These are phyloP conservation scores for Lentinula aciculospora DNA, from an alignment of 768 basidiomycete species.

Conservation along the genomic window DNA sequence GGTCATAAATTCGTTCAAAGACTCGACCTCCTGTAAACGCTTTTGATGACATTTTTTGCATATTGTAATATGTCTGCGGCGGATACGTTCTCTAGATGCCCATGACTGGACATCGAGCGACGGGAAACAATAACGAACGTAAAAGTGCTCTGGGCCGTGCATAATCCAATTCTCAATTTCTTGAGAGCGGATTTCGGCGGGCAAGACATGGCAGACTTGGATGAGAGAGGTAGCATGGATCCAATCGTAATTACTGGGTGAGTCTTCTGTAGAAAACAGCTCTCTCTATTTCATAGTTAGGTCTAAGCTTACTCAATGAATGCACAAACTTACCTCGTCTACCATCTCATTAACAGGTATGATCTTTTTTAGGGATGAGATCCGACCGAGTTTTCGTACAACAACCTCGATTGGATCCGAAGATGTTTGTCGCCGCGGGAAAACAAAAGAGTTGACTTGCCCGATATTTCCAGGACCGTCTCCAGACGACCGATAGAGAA, in stretches of 20 bases:
- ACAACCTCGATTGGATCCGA: conserved; percentile 19
- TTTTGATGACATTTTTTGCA: conserved; percentile 38
- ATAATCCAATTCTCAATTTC: conserved; percentile 41
- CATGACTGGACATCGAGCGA: conserved; percentile 31
- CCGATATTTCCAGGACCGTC: conserved; percentile 54
- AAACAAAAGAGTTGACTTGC: conserved; percentile 34
- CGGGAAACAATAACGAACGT: conserved; percentile 45
- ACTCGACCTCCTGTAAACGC: conserved; percentile 23
- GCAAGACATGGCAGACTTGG: conserved; percentile 41
- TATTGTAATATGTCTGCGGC: conserved; percentile 28
- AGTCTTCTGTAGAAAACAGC: conserved; percentile 51
- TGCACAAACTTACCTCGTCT: conserved; percentile 45
- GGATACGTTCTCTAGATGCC: conserved; percentile 26
- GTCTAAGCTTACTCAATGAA: background rate
- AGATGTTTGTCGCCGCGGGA: conserved; percentile 13
- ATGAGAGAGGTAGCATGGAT: conserved; percentile 35
- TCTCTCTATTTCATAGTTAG: conserved; percentile 39
- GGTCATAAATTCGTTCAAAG: conserved; percentile 26
- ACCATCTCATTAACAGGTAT: conserved; percentile 34
- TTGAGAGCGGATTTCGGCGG: conserved; percentile 21
- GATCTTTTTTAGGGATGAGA: conserved; percentile 29
- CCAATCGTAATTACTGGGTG: conserved; percentile 13
- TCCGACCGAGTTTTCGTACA: conserved; percentile 45
- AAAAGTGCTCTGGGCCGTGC: conserved; percentile 55
- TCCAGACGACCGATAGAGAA: conserved; percentile 38